phyloP scores from a whole-genome alignment of 805 yeast species.

The Sugiyamaella valdiviana region DNA sequence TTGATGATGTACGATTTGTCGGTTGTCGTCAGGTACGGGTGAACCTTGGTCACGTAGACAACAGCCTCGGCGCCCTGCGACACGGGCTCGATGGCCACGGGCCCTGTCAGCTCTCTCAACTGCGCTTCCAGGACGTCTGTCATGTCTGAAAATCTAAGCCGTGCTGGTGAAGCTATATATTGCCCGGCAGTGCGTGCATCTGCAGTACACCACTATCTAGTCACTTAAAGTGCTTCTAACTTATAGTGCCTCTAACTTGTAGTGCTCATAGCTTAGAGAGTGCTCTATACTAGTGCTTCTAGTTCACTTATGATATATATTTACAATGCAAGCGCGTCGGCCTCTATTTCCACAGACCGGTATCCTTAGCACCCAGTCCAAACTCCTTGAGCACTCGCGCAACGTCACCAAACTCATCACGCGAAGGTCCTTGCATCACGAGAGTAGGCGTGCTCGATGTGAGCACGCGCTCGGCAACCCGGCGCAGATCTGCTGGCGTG shows the following conservation, averaged over 20 bases:
- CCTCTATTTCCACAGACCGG: background rate
- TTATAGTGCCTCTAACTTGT: too few species aligned
- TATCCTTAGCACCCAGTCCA: slow-evolving; percentile 43
- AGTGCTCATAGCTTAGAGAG: too few species aligned
- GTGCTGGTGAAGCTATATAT: too few species aligned
- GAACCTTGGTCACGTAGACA: slow-evolving; percentile 55
- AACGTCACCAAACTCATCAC: slow-evolving; percentile 82
- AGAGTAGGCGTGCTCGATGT: slow-evolving; percentile 73
- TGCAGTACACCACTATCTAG: too few species aligned
- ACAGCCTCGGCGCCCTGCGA: slow-evolving; percentile 93
- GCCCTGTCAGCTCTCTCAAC: slow-evolving; percentile 13
- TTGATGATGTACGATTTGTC: slow-evolving; percentile 52
- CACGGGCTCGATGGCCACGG: slow-evolving; percentile 45
- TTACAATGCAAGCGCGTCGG: background rate
- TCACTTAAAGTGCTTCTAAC: too few species aligned
- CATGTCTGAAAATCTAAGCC: background rate
- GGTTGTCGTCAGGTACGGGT: slow-evolving; percentile 49
- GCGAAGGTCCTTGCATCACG: slow-evolving; percentile 74
- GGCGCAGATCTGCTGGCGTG: slow-evolving; percentile 58
- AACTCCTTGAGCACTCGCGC: slow-evolving; percentile 54
- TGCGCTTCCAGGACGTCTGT: slow-evolving; percentile 13
- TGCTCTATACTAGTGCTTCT: too few species aligned
- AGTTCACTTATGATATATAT: too few species aligned
- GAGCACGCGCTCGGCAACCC: slow-evolving; percentile 69
- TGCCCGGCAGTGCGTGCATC: too few species aligned